Base-by-base conservation (phyloP, 192 early-diverging fungal species). In the Thamnidium elegans region DNA sequence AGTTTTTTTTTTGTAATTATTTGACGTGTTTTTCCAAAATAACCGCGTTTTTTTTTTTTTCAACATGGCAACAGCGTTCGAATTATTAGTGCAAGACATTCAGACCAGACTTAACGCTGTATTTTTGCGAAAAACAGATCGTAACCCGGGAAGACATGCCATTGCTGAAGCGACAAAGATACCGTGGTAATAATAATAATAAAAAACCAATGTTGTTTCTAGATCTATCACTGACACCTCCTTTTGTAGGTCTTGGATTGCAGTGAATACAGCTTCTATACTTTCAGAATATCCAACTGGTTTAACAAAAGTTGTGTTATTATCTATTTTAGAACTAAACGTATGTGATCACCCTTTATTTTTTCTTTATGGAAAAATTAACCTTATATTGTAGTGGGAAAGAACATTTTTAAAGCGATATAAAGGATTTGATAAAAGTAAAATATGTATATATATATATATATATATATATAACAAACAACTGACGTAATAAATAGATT, bases 221-320 rank as follows among this genome's bases (percentile, higher is more conserved):
- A n/a, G 21, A 15, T 46, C 45, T 5, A 10, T 31, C 6, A 58
- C 47, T 20, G 21, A 50, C 19, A 26, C 26, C 26, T 26, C 26
- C 3, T 26, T 26, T 53, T n/a, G 19, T 39, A 66, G 64, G 64
- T 55, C 64, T 4, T 66, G 64, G 65, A 45, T 66, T 11, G 65
- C 65, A 15, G 42, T 48, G n/a, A 48, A 39, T 46, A 7, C 55
- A 19, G 45, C 45, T 19, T n/a, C 17, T 9, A 21, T 50, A 20
- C 4, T 66, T 10, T 19, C 39, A 31, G 53, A 58, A 26, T 56
- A 58, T 50, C 52, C 65, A 30, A 58, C 45, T 20, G 65, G 54
- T 17, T 11, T 66, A n/a, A 58, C 65, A 34, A 52, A 20, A 46
- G 20, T 44, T 9, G 23, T 34, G 0, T 26, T 56, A 58, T 11